phyloP scores from a whole-genome alignment of 768 basidiomycete genomes.

The Hemileccinum rubropunctum region DNA sequence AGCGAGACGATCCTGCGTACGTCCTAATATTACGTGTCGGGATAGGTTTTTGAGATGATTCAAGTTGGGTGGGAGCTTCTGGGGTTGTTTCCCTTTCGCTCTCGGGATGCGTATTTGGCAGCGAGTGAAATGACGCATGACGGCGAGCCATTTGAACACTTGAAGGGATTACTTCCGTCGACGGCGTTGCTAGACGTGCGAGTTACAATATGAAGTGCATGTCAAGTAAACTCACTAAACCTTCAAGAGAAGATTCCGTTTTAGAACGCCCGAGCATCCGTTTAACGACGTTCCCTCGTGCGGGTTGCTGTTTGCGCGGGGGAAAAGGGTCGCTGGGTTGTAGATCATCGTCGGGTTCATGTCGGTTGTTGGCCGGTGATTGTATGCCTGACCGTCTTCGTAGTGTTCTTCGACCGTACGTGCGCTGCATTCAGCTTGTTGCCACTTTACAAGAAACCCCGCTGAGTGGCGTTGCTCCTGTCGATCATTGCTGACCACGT shows the following conservation, averaged over 20 bases:
- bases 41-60: conserved; percentile 24
- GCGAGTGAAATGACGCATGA: conserved; percentile 22
- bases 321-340: conserved; percentile 3
- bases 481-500: conserved; percentile 9
- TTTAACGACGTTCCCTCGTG: conserved; percentile 48
- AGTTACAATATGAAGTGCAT: neutral
- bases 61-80: conserved; percentile 24
- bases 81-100: conserved; percentile 28
- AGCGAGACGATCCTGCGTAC: conserved; percentile 77
- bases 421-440: conserved; percentile 29
- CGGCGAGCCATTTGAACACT: conserved; percentile 15
- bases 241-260: conserved; percentile 54
- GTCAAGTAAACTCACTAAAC: neutral
- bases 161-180: neutral
- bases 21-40: conserved; percentile 50
- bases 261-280: conserved; percentile 72
- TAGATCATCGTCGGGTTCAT: neutral
- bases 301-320: conserved; percentile 37
- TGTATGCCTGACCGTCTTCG: conserved; percentile 11
- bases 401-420: conserved; percentile 32
- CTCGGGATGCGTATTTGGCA: conserved; percentile 19
- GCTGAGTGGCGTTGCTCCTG: neutral
- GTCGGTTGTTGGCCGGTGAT: neutral
- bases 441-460: too few species aligned
- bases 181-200: conserved; percentile 4